These are phyloP conservation scores for Exophiala oligosperma DNA, from an alignment of 2,329 filamentous ascomycete species.

Conservation along the genomic window DNA sequence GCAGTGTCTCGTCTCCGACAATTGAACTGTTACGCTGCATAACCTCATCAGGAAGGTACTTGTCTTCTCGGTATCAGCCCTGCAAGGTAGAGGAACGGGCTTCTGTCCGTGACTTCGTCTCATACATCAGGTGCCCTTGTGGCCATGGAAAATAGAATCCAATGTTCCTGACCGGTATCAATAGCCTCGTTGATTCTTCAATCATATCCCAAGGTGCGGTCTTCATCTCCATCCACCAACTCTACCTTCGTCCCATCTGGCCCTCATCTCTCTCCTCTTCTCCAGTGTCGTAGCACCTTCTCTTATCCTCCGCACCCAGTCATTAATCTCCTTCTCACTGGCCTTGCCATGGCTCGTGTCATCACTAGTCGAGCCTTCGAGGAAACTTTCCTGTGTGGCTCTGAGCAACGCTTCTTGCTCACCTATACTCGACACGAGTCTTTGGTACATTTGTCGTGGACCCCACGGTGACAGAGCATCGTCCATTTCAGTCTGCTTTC, in stretches of 20 bases:
- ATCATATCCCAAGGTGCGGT: too few relatives aligned
- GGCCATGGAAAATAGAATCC: too few relatives aligned
- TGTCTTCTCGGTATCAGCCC: too few relatives aligned
- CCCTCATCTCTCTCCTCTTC: constrained; percentile 79
- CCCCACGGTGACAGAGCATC: constrained; percentile 79
- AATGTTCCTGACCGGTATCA: too few relatives aligned
- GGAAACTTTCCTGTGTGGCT: constrained; percentile 88
- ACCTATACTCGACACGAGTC: constrained; percentile 70
- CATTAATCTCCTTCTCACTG: constrained; percentile 76
- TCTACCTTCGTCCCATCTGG: constrained; percentile 92
- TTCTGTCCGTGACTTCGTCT: too few relatives aligned
- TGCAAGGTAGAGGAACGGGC: too few relatives aligned
- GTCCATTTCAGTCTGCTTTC: constrained; percentile 88
- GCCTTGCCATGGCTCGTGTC: constrained; percentile 51
- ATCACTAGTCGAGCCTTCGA: constrained; percentile 58
- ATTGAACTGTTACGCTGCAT: too few relatives aligned
- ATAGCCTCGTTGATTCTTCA: too few relatives aligned
- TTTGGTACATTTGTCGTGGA: constrained; percentile 81
- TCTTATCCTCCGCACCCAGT: constrained; percentile 80
- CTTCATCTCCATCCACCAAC: constrained; percentile 88
- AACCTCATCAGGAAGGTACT: too few relatives aligned
- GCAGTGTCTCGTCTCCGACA: too few relatives aligned
- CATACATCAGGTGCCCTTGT: too few relatives aligned
- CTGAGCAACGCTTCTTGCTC: constrained; percentile 81
- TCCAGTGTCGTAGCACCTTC: constrained; percentile 79